phyloP scores from a whole-genome alignment of 2,329 filamentous ascomycete genomes.

The Beauveria scarabaeidicola region DNA sequence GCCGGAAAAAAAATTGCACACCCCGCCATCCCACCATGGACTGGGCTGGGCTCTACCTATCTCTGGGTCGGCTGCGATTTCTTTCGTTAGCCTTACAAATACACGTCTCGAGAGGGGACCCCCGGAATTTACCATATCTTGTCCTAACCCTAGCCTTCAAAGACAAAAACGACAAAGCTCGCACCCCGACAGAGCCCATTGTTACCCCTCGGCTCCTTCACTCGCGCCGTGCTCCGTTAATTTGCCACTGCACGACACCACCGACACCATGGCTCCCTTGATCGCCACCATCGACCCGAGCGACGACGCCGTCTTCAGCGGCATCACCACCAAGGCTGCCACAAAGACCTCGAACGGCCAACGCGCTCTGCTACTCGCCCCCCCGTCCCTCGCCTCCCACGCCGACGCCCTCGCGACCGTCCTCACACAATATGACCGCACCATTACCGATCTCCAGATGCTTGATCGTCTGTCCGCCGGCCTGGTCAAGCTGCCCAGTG shows the following conservation, averaged over 20 bases:
- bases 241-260: not conserved
- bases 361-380: slow-evolving; percentile 77
- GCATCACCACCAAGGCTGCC: not conserved
- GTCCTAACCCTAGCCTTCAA: not conserved
- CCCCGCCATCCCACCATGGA: slow-evolving; percentile 9
- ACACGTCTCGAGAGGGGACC: slow-evolving; percentile 4
- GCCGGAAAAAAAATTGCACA: slow-evolving; percentile 3
- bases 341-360: slow-evolving; percentile 21
- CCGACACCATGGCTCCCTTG: slow-evolving; percentile 39
- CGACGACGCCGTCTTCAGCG: slow-evolving; percentile 38
- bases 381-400: slow-evolving; percentile 80
- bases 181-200: not conserved
- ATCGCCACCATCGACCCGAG: slow-evolving; percentile 47
- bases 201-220: not conserved
- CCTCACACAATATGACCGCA: slow-evolving; percentile 64
- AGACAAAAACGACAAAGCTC: not conserved
- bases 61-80: not conserved
- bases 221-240: not conserved
- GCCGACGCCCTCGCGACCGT: slow-evolving; percentile 66
- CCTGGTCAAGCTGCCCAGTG: slow-evolving; percentile 64
- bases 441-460: slow-evolving; percentile 87
- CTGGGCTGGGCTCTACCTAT: slow-evolving; percentile 1
- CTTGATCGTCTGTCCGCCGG: slow-evolving; percentile 83
- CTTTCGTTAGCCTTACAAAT: slow-evolving; percentile 11
- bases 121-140: not conserved